Conservation (phyloP, 352 stramenopile species). For the Globisporangium takayamanum region DNA sequence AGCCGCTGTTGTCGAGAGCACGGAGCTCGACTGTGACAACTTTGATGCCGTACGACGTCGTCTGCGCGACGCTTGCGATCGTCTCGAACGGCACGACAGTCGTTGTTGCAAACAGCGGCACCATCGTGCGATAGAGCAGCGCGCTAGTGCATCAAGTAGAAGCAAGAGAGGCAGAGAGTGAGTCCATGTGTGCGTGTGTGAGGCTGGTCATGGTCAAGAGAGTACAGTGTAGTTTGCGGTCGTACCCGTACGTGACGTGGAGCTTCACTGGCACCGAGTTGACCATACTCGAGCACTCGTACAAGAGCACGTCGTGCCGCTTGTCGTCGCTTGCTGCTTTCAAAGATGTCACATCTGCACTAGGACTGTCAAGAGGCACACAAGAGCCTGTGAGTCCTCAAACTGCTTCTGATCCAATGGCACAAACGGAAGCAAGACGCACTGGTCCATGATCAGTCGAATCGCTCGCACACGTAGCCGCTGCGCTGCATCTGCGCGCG, state of each 20-base stretch:
- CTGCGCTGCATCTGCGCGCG: constrained; percentile 52
- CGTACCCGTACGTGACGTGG: constrained; percentile 72
- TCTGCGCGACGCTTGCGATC: constrained; percentile 42
- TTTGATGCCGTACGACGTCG: constrained; percentile 60
- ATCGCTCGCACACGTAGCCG: constrained; percentile 51
- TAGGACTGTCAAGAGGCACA: constrained; percentile 21
- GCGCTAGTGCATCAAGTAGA: constrained; percentile 17
- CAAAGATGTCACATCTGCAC: constrained; percentile 39
- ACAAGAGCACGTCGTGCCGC: constrained; percentile 66
- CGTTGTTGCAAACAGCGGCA: constrained; percentile 65
- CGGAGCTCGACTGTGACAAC: constrained; percentile 45
- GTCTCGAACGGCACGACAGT: constrained; percentile 57
- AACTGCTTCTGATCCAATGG: background rate
- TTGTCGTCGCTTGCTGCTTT: constrained; percentile 24
- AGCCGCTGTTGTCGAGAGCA: background rate
- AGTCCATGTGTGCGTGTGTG: background rate
- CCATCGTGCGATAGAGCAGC: constrained; percentile 69
- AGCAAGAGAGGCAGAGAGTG: background rate
- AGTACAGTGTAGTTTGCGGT: background rate
- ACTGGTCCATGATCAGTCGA: constrained; percentile 55
- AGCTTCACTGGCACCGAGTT: constrained; percentile 66
- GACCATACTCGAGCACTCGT: constrained; percentile 69
- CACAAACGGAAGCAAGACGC: constrained; percentile 15
- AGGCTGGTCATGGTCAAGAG: background rate
- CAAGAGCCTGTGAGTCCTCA: background rate